Evolutionary conservation across 2,329 filamentous ascomycete species (phyloP).

Genomic region (Aspergillus proliferans): DNA sequence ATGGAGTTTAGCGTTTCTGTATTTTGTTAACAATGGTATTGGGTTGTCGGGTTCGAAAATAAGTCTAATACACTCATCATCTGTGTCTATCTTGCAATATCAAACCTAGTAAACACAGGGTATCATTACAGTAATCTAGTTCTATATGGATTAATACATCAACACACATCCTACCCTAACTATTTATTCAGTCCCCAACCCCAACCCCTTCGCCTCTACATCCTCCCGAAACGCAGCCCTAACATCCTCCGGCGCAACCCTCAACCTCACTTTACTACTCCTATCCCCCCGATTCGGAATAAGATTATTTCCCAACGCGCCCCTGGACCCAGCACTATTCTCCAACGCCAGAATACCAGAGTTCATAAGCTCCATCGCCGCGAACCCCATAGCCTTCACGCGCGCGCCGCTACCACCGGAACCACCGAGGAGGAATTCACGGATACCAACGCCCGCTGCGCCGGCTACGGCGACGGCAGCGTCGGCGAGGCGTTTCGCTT

Average conservation of each 20-base stretch:
- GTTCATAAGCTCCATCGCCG: conserved; percentile 76
- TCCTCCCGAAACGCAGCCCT: conserved; percentile 83
- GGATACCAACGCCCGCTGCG: conserved; percentile 51
- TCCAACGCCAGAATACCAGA: conserved; percentile 85
- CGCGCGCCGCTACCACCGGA: conserved; percentile 37
- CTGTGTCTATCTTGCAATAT: conserved; percentile 8
- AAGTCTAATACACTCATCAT: conserved; percentile 6
- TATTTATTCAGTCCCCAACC: conserved; percentile 45
- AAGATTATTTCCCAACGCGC: conserved; percentile 34
- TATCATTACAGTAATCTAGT: not conserved
- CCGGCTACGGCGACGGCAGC: conserved; percentile 41
- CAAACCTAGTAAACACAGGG: not conserved
- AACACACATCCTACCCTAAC: too few relatives aligned
- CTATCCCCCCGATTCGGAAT: conserved; percentile 65
- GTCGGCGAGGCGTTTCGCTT: conserved; percentile 63
- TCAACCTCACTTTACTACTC: conserved; percentile 77
- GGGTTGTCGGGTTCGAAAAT: conserved; percentile 1
- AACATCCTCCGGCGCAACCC: conserved; percentile 86
- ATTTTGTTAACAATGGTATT: conserved; percentile 5
- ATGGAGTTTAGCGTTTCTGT: conserved; percentile 25
- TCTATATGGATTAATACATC: not conserved
- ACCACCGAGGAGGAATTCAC: conserved; percentile 52
- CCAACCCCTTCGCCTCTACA: conserved; percentile 73
- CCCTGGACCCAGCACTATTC: conserved; percentile 23
- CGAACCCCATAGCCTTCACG: conserved; percentile 58